Percentiles rank a stretch among this genome's conserved stretches.
These are phyloP conservation scores for Russula abietina DNA, from an alignment of 768 basidiomycete species.

Conservation along the genomic window DNA sequence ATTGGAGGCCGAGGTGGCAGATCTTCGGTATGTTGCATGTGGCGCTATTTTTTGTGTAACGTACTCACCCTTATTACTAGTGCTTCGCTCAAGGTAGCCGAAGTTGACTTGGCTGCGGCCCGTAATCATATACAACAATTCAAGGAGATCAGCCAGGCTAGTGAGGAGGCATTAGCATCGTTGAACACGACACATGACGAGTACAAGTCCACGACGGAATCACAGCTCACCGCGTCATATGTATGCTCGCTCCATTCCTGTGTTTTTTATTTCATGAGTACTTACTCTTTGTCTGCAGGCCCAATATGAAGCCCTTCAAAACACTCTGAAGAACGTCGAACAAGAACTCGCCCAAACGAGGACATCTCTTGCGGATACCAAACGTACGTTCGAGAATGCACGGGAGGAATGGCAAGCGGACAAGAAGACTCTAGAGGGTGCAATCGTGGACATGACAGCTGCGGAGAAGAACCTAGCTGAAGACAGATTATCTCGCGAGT, in stretches of 20 bases:
- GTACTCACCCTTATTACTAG: constrained; percentile 34
- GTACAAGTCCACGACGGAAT: constrained; percentile 67
- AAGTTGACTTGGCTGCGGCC: constrained; percentile 69
- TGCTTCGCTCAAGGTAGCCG: constrained; percentile 66
- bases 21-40: constrained; percentile 41
- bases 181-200: constrained; percentile 73
- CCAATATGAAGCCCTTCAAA: constrained; percentile 56
- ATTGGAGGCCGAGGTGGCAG: constrained; percentile 34
- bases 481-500: constrained; percentile 57
- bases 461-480: constrained; percentile 62
- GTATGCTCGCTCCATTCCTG: constrained; percentile 36
- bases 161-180: constrained; percentile 65
- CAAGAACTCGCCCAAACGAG: constrained; percentile 47
- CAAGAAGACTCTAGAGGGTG: constrained; percentile 76
- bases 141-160: constrained; percentile 79
- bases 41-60: neutral
- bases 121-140: constrained; percentile 75
- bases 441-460: constrained; percentile 72
- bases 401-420: constrained; percentile 67
- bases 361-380: constrained; percentile 49
- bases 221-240: constrained; percentile 58
- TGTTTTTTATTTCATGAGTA: neutral
- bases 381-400: constrained; percentile 62
- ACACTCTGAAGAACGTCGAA: constrained; percentile 49
- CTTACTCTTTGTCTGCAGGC: constrained; percentile 38